phyloP scores from a whole-genome alignment of 2,329 filamentous ascomycete genomes.

The Colletotrichum shisoi region DNA sequence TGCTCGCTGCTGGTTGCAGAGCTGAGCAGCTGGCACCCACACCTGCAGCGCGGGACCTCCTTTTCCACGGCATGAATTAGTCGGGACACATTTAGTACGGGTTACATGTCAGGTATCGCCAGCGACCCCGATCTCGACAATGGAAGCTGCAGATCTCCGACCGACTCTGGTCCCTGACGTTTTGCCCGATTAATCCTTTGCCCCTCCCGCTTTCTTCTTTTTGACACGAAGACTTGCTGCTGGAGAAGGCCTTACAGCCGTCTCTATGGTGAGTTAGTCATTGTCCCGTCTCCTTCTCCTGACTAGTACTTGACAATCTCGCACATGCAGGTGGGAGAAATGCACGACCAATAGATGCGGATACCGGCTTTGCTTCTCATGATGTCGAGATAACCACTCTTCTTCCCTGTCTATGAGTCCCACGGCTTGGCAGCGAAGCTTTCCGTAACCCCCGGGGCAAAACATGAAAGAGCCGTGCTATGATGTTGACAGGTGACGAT shows the following conservation, averaged over 20 bases:
- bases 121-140: conserved; percentile 26
- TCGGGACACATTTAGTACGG: neutral
- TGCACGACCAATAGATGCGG: conserved; percentile 1
- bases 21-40: conserved; percentile 2
- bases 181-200: neutral
- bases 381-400: conserved; percentile 24
- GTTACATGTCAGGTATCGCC: conserved; percentile 5
- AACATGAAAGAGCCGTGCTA: conserved; percentile 6
- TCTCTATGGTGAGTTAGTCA: neutral
- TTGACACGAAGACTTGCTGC: neutral
- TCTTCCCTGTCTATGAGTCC: conserved; percentile 18
- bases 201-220: neutral
- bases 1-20: neutral
- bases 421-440: conserved; percentile 21
- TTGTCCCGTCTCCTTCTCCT: neutral
- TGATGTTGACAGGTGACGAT: conserved; percentile 25
- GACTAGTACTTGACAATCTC: conserved; percentile 8
- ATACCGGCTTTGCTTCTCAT: conserved; percentile 14
- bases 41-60: neutral
- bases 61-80: neutral
- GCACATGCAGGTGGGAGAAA: conserved; percentile 20
- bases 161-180: conserved; percentile 9
- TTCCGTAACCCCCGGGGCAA: conserved; percentile 1
- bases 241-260: conserved; percentile 12
- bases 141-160: conserved; percentile 28